These are phyloP conservation scores for Suillus americanus DNA, from an alignment of 768 basidiomycete genomes.

Conservation along the genomic window DNA sequence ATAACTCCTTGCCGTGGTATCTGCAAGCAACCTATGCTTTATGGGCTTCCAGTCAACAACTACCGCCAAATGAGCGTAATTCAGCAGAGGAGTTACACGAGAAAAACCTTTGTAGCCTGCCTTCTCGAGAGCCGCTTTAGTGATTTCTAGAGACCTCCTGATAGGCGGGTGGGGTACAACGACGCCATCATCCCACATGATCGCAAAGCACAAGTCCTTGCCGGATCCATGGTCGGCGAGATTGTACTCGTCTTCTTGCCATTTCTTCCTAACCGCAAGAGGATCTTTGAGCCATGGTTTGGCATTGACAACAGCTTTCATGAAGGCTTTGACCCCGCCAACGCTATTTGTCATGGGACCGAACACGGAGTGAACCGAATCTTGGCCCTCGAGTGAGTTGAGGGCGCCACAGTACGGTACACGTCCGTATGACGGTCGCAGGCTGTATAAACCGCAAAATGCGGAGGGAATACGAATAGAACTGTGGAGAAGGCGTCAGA, in stretches of 20 bases:
- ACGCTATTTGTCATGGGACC: constrained; percentile 68
- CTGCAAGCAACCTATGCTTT: constrained; percentile 48
- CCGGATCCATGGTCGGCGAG: constrained; percentile 57
- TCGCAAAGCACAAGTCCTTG: constrained; percentile 50
- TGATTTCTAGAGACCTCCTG: constrained; percentile 53
- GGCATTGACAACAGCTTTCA: constrained; percentile 56
- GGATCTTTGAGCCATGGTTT: constrained; percentile 73
- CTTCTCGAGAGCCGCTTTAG: constrained; percentile 52
- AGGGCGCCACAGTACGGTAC: constrained; percentile 68
- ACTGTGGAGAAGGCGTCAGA: constrained; percentile 31
- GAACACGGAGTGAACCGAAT: constrained; percentile 67
- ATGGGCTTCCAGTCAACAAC: constrained; percentile 70
- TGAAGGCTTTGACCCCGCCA: constrained; percentile 63
- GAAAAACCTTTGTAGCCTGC: constrained; percentile 65
- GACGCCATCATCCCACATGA: constrained; percentile 69
- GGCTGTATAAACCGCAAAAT: constrained; percentile 68
- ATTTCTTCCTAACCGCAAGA: constrained; percentile 51
- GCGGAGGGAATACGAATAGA: constrained; percentile 71
- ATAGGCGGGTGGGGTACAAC: constrained; percentile 65
- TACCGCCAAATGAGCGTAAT: constrained; percentile 20
- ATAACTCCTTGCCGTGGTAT: constrained; percentile 38
- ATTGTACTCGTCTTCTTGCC: constrained; percentile 59
- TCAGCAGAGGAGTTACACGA: not conserved
- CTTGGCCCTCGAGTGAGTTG: constrained; percentile 72
- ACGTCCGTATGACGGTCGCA: constrained; percentile 68